Percentiles rank a stretch among this genome's conserved stretches.
These are phyloP conservation scores for Dunaliella primolecta DNA, from an alignment of 139 green algal species.

Conservation along the genomic window DNA sequence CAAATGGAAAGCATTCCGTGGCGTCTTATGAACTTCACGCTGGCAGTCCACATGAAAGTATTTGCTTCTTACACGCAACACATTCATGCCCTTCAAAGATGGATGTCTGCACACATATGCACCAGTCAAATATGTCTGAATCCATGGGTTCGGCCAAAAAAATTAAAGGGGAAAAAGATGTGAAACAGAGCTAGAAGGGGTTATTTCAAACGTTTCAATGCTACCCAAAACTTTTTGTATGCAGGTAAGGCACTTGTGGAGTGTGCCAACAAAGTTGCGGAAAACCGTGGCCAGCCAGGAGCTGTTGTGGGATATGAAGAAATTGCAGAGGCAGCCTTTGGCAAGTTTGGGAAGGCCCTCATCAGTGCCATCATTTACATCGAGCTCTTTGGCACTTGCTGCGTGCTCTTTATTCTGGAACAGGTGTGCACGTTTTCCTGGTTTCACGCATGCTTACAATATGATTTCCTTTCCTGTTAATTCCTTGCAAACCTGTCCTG, in stretches of 20 bases:
- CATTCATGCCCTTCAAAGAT: no score
- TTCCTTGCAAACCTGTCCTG: no score
- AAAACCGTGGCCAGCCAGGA: constrained; percentile 14
- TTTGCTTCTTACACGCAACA: no score
- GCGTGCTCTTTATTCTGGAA: constrained; percentile 69
- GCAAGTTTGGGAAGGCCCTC: constrained; percentile 42
- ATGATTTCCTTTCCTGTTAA: no score
- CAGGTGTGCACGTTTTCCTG: constrained; percentile 4
- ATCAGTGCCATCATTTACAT: constrained; percentile 69
- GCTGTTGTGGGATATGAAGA: constrained; percentile 57
- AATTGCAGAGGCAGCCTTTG: constrained; percentile 63
- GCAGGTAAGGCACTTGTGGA: constrained; percentile 48
- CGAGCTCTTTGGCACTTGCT: constrained; percentile 74
- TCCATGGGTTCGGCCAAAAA: not conserved
- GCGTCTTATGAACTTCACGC: no score
- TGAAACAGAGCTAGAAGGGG: no score
- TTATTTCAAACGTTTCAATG: not conserved
- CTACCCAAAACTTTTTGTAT: not conserved
- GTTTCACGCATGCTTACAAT: not conserved
- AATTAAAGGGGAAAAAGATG: no score
- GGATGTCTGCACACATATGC: no score
- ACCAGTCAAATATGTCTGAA: not conserved
- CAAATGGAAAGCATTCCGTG: no score
- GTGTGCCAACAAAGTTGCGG: constrained; percentile 30
- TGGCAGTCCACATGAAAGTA: no score